Evolutionary conservation across 352 stramenopile species (phyloP).

Genomic region (Globisporangium mamillatum): DNA sequence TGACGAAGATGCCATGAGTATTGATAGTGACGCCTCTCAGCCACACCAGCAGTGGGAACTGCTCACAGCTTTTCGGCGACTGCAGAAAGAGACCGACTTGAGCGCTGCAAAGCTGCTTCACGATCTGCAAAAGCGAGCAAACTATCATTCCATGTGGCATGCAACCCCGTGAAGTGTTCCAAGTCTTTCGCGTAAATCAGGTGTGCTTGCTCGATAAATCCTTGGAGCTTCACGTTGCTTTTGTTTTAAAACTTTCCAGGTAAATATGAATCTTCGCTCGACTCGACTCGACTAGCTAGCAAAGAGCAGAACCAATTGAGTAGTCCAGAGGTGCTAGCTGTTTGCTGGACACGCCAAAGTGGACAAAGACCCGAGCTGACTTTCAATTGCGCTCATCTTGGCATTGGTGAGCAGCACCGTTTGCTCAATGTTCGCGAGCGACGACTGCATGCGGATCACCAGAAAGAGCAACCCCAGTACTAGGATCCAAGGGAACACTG

Average conservation of each 20-base stretch:
- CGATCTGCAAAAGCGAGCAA: slow-evolving; percentile 36
- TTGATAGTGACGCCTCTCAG: slow-evolving; percentile 7
- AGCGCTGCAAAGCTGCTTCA: slow-evolving; percentile 9
- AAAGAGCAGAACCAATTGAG: background rate
- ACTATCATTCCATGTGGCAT: slow-evolving; percentile 50
- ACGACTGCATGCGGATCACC: slow-evolving; percentile 55
- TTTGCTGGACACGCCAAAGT: slow-evolving; percentile 22
- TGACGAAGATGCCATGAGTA: slow-evolving; percentile 2
- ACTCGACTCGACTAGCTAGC: background rate
- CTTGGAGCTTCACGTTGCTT: background rate
- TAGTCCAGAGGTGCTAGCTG: background rate
- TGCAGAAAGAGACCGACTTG: slow-evolving; percentile 25
- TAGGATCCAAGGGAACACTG: slow-evolving; percentile 68
- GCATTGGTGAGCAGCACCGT: slow-evolving; percentile 41
- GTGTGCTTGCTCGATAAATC: background rate
- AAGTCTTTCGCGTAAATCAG: background rate
- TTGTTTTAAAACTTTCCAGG: background rate
- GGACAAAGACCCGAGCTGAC: slow-evolving; percentile 19
- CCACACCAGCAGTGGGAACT: slow-evolving; percentile 21
- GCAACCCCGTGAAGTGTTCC: background rate
- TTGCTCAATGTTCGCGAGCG: slow-evolving; percentile 58
- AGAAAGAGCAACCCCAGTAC: slow-evolving; percentile 59
- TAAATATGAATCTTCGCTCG: slow-evolving; percentile 18
- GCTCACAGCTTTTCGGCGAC: slow-evolving; percentile 29
- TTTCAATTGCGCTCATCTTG: slow-evolving; percentile 35